These are phyloP conservation scores for Penicillium sp. DNA, from an alignment of 2,329 filamentous ascomycete species.

Conservation along the genomic window DNA sequence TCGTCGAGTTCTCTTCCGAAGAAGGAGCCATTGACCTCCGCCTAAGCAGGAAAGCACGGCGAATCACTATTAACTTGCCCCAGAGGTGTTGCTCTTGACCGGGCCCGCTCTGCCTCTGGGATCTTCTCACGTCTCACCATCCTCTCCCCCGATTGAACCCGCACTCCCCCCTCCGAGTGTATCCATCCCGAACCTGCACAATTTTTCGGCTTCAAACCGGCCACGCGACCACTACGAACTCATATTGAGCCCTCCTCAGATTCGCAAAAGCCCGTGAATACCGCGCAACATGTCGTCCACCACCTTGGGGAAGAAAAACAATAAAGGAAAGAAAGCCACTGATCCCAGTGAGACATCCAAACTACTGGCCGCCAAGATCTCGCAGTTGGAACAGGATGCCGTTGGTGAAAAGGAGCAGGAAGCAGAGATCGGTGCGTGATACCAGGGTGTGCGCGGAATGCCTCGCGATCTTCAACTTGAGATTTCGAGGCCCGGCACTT, in stretches of 20 bases:
- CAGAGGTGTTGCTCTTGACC: constrained; percentile 21
- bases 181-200: constrained; percentile 16
- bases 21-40: constrained; percentile 22
- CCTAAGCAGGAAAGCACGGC: constrained; percentile 8
- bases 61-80: constrained; percentile 9
- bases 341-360: constrained; percentile 90
- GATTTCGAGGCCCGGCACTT: not conserved
- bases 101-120: constrained; percentile 21
- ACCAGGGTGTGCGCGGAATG: not conserved
- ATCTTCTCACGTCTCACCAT: constrained; percentile 2
- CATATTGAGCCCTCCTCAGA: constrained; percentile 30
- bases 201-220: constrained; percentile 18
- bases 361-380: constrained; percentile 87
- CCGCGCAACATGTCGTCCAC: constrained; percentile 46
- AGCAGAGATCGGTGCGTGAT: constrained; percentile 80
- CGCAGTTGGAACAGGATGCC: constrained; percentile 89
- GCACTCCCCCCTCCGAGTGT: constrained; percentile 6
- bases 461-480: not conserved
- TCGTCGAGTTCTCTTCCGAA: constrained; percentile 32
- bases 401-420: constrained; percentile 94
- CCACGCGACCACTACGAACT: constrained; percentile 41
- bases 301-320: constrained; percentile 67
- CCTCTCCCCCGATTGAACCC: constrained; percentile 16
- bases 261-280: not conserved
- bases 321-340: constrained; percentile 77